These are phyloP conservation scores for Carex pumila DNA, from an alignment of 176 grass and related monocot genomes.

Conservation along the genomic window DNA sequence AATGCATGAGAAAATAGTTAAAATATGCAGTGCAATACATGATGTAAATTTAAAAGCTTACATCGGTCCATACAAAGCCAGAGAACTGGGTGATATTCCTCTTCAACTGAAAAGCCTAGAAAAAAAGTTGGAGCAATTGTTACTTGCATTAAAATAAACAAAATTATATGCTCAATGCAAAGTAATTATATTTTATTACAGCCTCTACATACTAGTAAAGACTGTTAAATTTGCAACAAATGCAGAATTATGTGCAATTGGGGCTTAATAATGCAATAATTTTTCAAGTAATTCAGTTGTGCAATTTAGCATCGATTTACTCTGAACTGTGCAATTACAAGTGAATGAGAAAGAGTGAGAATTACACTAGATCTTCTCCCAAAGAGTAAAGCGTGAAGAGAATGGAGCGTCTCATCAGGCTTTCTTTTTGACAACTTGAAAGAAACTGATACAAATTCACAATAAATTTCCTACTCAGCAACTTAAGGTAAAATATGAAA, in stretches of 20 bases:
- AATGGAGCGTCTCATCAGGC: constrained; percentile 66
- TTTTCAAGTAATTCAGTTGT: not conserved
- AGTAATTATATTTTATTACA: not conserved
- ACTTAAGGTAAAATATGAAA: not conserved
- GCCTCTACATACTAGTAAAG: not conserved
- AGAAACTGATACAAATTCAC: constrained; percentile 39
- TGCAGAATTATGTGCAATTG: not conserved
- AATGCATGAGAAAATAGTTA: not conserved
- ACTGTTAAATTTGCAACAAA: not conserved
- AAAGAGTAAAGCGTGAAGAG: constrained; percentile 71
- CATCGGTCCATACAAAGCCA: constrained; percentile 92
- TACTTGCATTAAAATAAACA: constrained; percentile 13
- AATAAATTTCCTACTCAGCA: constrained; percentile 9
- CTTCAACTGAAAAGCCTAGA: constrained; percentile 67
- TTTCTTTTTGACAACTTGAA: constrained; percentile 95
- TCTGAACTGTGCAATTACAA: not conserved
- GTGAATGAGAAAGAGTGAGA: not conserved
- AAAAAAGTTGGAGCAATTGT: constrained; percentile 13
- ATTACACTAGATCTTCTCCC: constrained; percentile 78
- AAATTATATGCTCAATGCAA: not conserved
- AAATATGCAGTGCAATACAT: constrained; percentile 3
- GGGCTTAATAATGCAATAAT: not conserved
- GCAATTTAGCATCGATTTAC: not conserved
- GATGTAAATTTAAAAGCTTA: constrained; percentile 19
- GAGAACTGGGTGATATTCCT: constrained; percentile 91